phyloP scores from a whole-genome alignment of 176 grass and related monocot species.

The Carex littledalei region DNA sequence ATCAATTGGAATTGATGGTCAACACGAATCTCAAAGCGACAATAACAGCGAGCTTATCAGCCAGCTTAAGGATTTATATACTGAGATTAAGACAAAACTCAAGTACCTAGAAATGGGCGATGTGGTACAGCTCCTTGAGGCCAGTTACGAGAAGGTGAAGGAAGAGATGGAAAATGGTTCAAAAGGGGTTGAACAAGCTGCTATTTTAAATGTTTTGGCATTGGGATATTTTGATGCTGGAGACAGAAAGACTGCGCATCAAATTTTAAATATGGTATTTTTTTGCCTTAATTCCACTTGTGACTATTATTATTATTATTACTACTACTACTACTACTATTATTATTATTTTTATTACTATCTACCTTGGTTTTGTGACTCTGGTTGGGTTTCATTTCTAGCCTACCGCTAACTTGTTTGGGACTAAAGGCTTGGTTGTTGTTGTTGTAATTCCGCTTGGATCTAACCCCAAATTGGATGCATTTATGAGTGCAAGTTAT shows the following conservation, averaged over 20 bases:
- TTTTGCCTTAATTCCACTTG: not conserved
- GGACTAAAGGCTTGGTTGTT: no score
- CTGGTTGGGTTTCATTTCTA: no score
- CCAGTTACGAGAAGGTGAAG: constrained; percentile 36
- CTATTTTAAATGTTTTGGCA: constrained; percentile 35
- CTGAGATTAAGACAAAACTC: constrained; percentile 29
- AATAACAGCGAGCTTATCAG: not conserved
- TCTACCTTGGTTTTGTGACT: no score
- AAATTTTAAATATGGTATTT: constrained; percentile 9
- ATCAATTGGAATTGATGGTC: constrained; percentile 10
- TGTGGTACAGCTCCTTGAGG: constrained; percentile 8
- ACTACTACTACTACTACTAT: no score
- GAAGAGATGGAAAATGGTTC: constrained; percentile 27
- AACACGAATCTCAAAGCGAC: constrained; percentile 12
- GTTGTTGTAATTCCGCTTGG: not conserved
- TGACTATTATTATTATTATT: no score
- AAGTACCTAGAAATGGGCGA: constrained; percentile 23
- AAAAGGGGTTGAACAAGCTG: constrained; percentile 35
- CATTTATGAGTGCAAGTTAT: not conserved
- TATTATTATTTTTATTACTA: no score
- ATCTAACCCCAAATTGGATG: not conserved
- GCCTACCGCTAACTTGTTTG: no score
- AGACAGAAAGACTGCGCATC: not conserved
- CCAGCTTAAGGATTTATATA: constrained; percentile 32
- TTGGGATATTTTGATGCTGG: constrained; percentile 32